Conservation (phyloP, 2,329 filamentous ascomycete species). For the Colletotrichum acutatum region DNA sequence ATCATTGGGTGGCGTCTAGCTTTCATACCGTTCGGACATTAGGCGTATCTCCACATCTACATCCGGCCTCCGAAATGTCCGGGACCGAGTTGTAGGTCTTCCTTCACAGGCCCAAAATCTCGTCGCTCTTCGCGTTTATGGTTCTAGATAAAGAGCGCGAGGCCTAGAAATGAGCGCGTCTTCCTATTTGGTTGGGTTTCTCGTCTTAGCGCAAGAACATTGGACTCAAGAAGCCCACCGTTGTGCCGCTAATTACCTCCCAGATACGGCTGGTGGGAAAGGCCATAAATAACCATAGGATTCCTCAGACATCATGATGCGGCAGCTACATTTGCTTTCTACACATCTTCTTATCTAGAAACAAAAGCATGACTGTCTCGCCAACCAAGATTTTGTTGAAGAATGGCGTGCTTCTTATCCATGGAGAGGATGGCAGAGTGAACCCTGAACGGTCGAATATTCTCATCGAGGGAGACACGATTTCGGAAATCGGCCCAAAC, state of each 20-base stretch:
- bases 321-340: background rate
- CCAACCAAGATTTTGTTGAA: background rate
- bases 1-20: background rate
- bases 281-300: background rate
- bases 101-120: background rate
- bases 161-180: background rate
- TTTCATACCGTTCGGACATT: background rate
- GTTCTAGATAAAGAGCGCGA: background rate
- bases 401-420: conserved; percentile 1
- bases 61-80: background rate
- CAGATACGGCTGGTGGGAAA: background rate
- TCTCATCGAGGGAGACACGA: background rate
- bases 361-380: background rate
- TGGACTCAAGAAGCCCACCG: background rate
- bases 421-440: conserved; percentile 11
- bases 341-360: no score
- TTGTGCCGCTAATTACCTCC: background rate
- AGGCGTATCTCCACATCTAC: background rate
- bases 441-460: background rate
- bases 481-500: conserved; percentile 48
- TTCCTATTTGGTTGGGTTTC: background rate
- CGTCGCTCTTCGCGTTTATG: background rate
- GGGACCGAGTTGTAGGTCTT: background rate
- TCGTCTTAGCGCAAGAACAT: background rate
- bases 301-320: background rate